phyloP scores from a whole-genome alignment of 306 rosid species.

The Cucurbita maxima region DNA sequence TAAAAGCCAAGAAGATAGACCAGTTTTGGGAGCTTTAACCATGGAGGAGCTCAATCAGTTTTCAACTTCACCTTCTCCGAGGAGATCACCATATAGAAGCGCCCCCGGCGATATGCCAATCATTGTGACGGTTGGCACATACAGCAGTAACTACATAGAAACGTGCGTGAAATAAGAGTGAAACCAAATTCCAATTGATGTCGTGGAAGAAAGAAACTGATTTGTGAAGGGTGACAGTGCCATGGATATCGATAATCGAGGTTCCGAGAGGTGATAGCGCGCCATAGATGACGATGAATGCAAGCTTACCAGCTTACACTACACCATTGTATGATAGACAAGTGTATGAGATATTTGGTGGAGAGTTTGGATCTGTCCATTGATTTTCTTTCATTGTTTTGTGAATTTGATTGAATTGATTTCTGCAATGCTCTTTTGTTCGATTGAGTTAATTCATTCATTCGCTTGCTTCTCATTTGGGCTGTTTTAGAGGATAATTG shows the following conservation, averaged over 20 bases:
- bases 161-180: background rate
- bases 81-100: slow-evolving; percentile 54
- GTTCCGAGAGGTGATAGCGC: background rate
- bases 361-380: background rate
- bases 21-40: slow-evolving; percentile 75
- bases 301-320: background rate
- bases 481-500: no score
- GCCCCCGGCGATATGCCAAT: slow-evolving; percentile 72
- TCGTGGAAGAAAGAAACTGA: background rate
- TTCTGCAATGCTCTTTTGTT: background rate
- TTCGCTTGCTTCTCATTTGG: background rate
- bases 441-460: background rate
- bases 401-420: slow-evolving; percentile 1
- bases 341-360: background rate
- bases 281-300: background rate
- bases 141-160: slow-evolving; percentile 45
- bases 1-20: slow-evolving; percentile 61
- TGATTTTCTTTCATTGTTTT: background rate
- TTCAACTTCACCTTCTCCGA: slow-evolving; percentile 52
- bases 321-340: background rate
- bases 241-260: background rate
- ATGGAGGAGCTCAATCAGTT: slow-evolving; percentile 66
- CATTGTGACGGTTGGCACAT: slow-evolving; percentile 68
- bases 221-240: background rate
- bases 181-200: background rate